Percentiles rank a stretch among this genome's conserved stretches.
Conservation (phyloP, 2,329 filamentous ascomycete species). For the Nemania bipapillata region DNA sequence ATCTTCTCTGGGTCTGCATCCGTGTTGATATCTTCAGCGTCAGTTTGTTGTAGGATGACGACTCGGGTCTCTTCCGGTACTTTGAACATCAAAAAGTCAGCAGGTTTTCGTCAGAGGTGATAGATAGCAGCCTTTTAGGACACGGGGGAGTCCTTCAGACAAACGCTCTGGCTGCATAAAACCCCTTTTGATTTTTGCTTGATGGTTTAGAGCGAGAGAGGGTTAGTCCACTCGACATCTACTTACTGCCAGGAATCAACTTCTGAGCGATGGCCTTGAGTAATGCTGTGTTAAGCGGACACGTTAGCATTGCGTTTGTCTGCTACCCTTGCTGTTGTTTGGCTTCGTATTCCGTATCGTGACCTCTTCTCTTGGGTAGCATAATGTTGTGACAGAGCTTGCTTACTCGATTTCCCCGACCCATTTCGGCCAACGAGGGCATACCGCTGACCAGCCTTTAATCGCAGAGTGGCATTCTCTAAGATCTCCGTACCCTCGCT, state of each 20-base stretch:
- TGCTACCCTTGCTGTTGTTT: background rate
- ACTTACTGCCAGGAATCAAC: constrained; percentile 73
- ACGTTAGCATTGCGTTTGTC: constrained; percentile 10
- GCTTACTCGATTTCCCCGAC: constrained; percentile 80
- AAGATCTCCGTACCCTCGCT: constrained; percentile 69
- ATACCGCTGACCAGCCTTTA: constrained; percentile 80
- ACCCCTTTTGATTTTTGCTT: too few species aligned
- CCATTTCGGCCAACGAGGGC: constrained; percentile 84
- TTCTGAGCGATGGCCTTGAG: constrained; percentile 80
- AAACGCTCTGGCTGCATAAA: too few species aligned
- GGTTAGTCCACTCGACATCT: too few species aligned
- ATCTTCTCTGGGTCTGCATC: constrained; percentile 45
- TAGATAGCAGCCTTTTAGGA: background rate
- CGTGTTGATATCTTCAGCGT: constrained; percentile 51
- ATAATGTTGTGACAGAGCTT: background rate
- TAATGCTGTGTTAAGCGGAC: constrained; percentile 61
- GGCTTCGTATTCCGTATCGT: background rate
- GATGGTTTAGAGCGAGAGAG: too few species aligned
- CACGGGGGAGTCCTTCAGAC: too few species aligned
- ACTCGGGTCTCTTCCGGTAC: constrained; percentile 72
- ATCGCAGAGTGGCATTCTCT: constrained; percentile 72
- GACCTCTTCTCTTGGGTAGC: background rate
- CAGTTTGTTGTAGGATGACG: constrained; percentile 76
- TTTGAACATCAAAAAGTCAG: constrained; percentile 24
- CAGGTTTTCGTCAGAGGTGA: background rate